Percentiles rank a stretch among this genome's conserved stretches.
phyloP scores from a whole-genome alignment of 371 early-diverging fungal species.

The Apophysomyces elegans region DNA sequence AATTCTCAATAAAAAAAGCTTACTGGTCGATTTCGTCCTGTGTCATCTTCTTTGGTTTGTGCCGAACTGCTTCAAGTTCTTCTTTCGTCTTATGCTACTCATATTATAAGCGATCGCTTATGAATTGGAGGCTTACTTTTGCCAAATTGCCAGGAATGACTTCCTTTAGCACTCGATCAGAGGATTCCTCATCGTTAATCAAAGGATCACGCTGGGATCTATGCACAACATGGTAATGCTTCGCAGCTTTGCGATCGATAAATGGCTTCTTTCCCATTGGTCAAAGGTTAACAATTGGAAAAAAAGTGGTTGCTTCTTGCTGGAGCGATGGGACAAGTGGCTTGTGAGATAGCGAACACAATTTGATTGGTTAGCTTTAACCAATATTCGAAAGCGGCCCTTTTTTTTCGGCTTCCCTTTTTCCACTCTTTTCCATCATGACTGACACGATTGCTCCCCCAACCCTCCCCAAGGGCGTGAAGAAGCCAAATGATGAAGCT shows the following conservation, averaged over 20 bases:
- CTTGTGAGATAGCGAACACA: background rate
- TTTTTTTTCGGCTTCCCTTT: constrained; percentile 5
- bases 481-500: constrained; percentile 59
- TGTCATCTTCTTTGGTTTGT: constrained; percentile 38
- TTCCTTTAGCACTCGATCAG: constrained; percentile 84
- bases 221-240: constrained; percentile 90
- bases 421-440: constrained; percentile 20
- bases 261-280: constrained; percentile 81
- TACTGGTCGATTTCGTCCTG: constrained; percentile 59
- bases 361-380: background rate
- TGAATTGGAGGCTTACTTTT: constrained; percentile 43
- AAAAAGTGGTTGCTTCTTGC: constrained; percentile 10
- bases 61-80: constrained; percentile 39
- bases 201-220: constrained; percentile 95
- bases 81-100: constrained; percentile 45
- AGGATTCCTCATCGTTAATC: constrained; percentile 80
- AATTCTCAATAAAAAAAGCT: constrained; percentile 1
- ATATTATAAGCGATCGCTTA: background rate
- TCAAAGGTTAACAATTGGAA: constrained; percentile 9
- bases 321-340: constrained; percentile 7
- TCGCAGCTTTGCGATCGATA: constrained; percentile 85
- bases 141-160: constrained; percentile 71
- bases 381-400: constrained; percentile 8
- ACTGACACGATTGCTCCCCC: constrained; percentile 30
- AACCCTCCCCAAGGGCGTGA: constrained; percentile 40